Base-by-base conservation (phyloP, 2,329 filamentous ascomycete genomes). In the Ophiostoma populinum region DNA sequence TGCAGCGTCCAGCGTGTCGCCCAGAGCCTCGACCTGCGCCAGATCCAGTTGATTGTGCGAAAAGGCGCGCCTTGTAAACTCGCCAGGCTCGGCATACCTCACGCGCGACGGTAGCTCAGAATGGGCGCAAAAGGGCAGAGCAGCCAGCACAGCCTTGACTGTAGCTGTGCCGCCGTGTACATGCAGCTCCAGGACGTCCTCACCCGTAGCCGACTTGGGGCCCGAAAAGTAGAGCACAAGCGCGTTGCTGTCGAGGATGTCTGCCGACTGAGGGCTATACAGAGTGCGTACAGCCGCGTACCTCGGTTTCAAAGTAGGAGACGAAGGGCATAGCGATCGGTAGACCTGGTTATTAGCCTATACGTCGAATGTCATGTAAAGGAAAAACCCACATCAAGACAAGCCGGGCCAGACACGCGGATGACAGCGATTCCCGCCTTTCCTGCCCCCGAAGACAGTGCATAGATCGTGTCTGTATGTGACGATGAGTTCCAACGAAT, bases 11-110 rank as follows among this genome's bases (percentile, higher is more conserved):
- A 79, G 60, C 0, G 63, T 65, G 43, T 76, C 73, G 42, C 70
- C 65, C 3, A 80, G 57, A 1, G 71, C 64, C 52, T 80, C 75
- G 7, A 79, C 80, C 55, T 98, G 86, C 3, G 83, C 80, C 2
- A 98, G 67, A 47, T 92, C 80, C 5, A 98, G 67, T 2, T 83
- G 72, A 47, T 77, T 66, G 51, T 94, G 90, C 51, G 86, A 65
- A 49, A 98, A 98, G 5, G 90, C 86, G 24, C 90, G 75, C 41
- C 77, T 75, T 4, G 90, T 98, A 54, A 98, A 98, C 51, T 98
- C 90, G 37, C 90, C 90, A 0, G 90, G 79, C 50, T 94, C 87
- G 3, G 90, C 90, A 51, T 92, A 92, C 20, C 85, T 80, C 39
- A 93, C 73, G 10, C 25, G 6, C 5, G 25, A 13, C 25, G 11